Evolutionary conservation across 129 eudicot species (phyloP), one percentile per base, ranked within the genome.

Genomic region (Gnaphalium uliginosum): DNA sequence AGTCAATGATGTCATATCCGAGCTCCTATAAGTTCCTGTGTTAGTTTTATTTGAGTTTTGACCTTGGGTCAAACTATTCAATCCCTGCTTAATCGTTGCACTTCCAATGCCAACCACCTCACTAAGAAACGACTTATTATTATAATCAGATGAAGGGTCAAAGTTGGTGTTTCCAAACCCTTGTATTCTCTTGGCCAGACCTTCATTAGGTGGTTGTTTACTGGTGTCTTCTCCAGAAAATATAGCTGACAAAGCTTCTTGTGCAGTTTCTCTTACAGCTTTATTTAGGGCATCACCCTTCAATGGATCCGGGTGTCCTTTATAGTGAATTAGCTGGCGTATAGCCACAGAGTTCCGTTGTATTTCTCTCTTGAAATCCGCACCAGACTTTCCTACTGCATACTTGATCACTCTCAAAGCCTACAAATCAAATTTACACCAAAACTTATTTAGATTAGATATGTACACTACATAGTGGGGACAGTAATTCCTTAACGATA

Each of bases 31-130:
- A 80, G 87, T 83, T 57, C 96, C 96, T 66, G 86, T 79, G 26
- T 94, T 96, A 75, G 71, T 87, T 81, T 74, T 91, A 74, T 73
- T 89, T 14, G 69, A 63, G 8, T 90, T 85, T 32, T 82, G 92
- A 61, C 93, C 76, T 64, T 94, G 96, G 27, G 96, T 63, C 26
- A 94, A 81, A 77, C 76, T 90, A 62, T 79, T 90, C 24, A 94
- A 66, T 13, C 98, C 97, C 59, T 90, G 96, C 79, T 85, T 90
- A 39, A 94, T 80, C 27, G 96, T 90, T 26, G 96, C 90, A 83
- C 97, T 90, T 66, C 98, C 98, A 50, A 94, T 84, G 74, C 87
- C 93, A 81, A 94, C 97, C 66, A 94, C 91, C 82, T 90, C 98
- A 73, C 90, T 87, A 25, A 94, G 83, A 78, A 94, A 90, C 18